phyloP scores from a whole-genome alignment of 2,329 filamentous ascomycete species.

The Ophiostoma novo-ulmi region DNA sequence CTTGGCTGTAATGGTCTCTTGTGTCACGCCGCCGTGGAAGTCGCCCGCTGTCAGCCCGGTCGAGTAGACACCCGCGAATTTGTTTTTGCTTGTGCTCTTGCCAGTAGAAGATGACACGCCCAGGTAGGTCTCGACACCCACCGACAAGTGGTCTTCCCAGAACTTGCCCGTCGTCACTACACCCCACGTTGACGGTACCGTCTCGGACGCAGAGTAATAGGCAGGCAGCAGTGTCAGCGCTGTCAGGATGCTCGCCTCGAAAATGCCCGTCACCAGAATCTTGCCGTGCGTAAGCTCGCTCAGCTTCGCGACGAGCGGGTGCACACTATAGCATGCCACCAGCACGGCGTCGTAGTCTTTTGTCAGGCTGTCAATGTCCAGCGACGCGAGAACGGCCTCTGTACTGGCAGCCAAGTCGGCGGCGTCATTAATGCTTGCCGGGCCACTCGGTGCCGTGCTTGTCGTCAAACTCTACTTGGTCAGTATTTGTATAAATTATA shows the following conservation, averaged over 20 bases:
- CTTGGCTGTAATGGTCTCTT: slow-evolving; percentile 57
- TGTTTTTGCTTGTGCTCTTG: slow-evolving; percentile 32
- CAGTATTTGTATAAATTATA: not conserved
- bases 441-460: slow-evolving; percentile 63
- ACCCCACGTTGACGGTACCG: slow-evolving; percentile 55
- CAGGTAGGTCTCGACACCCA: slow-evolving; percentile 61
- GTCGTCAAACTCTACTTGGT: slow-evolving; percentile 35
- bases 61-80: slow-evolving; percentile 75
- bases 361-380: slow-evolving; percentile 39
- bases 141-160: slow-evolving; percentile 69
- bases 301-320: slow-evolving; percentile 65
- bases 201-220: slow-evolving; percentile 27
- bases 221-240: slow-evolving; percentile 50
- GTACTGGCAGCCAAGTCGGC: slow-evolving; percentile 62
- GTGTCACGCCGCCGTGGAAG: slow-evolving; percentile 64
- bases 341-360: slow-evolving; percentile 67
- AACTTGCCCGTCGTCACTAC: slow-evolving; percentile 83
- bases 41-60: slow-evolving; percentile 77
- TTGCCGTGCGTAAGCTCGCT: slow-evolving; percentile 31
- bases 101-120: slow-evolving; percentile 41
- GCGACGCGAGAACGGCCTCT: slow-evolving; percentile 53
- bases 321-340: slow-evolving; percentile 82
- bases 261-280: slow-evolving; percentile 70
- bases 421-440: slow-evolving; percentile 73
- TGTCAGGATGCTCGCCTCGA: slow-evolving; percentile 71